A percentile compares a stretch with the other conserved stretches of the same genome.
Evolutionary conservation across 176 grass and related monocot genomes (phyloP).

Genomic region (Tillandsia leiboldiana): DNA sequence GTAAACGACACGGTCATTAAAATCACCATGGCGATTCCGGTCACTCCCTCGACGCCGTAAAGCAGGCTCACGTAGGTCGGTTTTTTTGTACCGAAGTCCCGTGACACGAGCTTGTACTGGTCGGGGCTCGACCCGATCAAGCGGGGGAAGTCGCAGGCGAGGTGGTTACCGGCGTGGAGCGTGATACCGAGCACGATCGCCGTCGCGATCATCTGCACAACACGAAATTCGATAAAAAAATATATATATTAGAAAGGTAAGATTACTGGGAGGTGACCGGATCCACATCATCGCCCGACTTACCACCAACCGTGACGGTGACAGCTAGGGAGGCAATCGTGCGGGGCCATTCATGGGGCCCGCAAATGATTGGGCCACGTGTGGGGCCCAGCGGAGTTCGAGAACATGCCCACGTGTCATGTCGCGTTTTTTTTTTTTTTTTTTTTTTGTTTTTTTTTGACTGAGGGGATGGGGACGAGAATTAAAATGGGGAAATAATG

Average conservation of each 20-base stretch:
- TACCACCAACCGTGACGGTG: neutral
- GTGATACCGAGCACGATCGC: slow-evolving; percentile 81
- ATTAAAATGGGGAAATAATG: no score
- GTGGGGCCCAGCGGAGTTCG: neutral
- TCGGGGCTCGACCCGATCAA: slow-evolving; percentile 45
- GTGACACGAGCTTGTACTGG: slow-evolving; percentile 54
- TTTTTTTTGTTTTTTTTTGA: no score
- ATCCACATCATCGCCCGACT: neutral
- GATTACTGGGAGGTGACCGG: no score
- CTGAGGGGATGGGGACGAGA: no score
- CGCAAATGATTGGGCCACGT: slow-evolving; percentile 22
- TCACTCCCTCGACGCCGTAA: slow-evolving; percentile 54
- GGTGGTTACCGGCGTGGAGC: slow-evolving; percentile 89
- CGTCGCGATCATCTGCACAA: slow-evolving; percentile 78
- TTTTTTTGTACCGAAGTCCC: slow-evolving; percentile 42
- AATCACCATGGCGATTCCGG: slow-evolving; percentile 69
- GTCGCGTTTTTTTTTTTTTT: no score
- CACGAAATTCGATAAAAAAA: neutral
- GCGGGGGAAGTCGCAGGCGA: slow-evolving; percentile 90
- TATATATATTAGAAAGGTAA: neutral
- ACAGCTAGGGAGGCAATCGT: slow-evolving; percentile 16
- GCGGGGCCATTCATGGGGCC: neutral
- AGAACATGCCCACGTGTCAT: no score
- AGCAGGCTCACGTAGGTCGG: slow-evolving; percentile 61
- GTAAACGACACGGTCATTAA: slow-evolving; percentile 90